These are phyloP conservation scores for Pugionium cornutum DNA, from an alignment of 345 rosid species.

Conservation along the genomic window DNA sequence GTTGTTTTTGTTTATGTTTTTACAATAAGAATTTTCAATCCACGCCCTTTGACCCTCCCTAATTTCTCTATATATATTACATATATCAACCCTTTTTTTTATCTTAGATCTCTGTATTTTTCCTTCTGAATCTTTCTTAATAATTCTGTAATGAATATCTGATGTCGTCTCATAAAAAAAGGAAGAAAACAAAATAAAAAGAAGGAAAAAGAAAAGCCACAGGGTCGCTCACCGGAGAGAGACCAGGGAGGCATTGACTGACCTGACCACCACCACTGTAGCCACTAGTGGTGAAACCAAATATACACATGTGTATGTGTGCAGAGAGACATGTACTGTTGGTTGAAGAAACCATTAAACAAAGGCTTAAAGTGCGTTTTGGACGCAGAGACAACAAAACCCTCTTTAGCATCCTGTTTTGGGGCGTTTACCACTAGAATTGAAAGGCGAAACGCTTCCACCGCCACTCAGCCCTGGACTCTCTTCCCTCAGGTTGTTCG, in stretches of 20 bases:
- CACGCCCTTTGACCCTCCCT: slow-evolving; percentile 28
- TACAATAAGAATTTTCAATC: slow-evolving; percentile 42
- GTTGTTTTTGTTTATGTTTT: slow-evolving; percentile 4
- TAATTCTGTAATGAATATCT: slow-evolving; percentile 35
- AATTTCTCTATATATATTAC: slow-evolving; percentile 21
- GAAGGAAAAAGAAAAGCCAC: slow-evolving; percentile 22
- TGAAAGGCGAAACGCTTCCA: slow-evolving; percentile 88
- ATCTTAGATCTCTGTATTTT: too few species aligned
- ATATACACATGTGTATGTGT: slow-evolving; percentile 32
- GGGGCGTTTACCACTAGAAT: slow-evolving; percentile 94
- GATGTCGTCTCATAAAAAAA: slow-evolving; percentile 22
- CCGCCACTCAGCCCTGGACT: slow-evolving; percentile 88
- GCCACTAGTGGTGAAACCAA: slow-evolving; percentile 28
- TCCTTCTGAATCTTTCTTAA: slow-evolving; percentile 19
- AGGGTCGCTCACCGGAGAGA: slow-evolving; percentile 43
- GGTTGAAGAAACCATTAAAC: slow-evolving; percentile 28
- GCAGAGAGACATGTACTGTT: slow-evolving; percentile 28
- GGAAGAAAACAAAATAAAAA: slow-evolving; percentile 2
- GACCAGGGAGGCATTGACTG: slow-evolving; percentile 28
- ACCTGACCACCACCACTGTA: slow-evolving; percentile 37
- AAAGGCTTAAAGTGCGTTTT: slow-evolving; percentile 6
- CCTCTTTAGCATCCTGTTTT: slow-evolving; percentile 82
- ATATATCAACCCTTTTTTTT: not conserved
- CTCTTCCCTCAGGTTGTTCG: slow-evolving; percentile 91
- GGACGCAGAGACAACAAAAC: not conserved